Evolutionary conservation across 2,329 filamentous ascomycete species (phyloP).

Genomic region (Cercospora sp.): DNA sequence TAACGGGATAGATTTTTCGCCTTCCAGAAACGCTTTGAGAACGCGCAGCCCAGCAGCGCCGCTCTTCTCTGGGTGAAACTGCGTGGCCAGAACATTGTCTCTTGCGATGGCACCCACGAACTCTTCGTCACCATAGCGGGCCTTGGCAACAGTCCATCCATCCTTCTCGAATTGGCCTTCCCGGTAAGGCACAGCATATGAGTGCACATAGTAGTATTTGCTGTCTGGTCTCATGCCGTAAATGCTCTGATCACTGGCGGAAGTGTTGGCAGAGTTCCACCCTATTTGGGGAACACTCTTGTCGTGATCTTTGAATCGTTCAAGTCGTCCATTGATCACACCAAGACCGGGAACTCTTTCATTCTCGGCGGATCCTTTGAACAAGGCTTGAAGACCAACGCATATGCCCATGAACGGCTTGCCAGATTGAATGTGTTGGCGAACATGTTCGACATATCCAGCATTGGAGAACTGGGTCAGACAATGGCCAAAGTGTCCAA

Average conservation of each 20-base stretch:
- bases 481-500: constrained; percentile 97
- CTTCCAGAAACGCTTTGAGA: constrained; percentile 81
- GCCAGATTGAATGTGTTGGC: constrained; percentile 78
- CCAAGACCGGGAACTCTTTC: constrained; percentile 70
- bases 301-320: constrained; percentile 70
- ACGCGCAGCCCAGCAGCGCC: constrained; percentile 84
- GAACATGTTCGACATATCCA: constrained; percentile 80
- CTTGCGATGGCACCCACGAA: constrained; percentile 89
- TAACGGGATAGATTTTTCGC: constrained; percentile 60
- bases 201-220: constrained; percentile 99
- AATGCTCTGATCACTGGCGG: constrained; percentile 56
- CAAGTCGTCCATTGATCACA: constrained; percentile 68
- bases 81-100: constrained; percentile 83
- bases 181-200: constrained; percentile 79
- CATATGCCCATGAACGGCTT: constrained; percentile 99
- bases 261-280: constrained; percentile 86
- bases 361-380: constrained; percentile 81
- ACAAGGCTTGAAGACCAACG: constrained; percentile 88
- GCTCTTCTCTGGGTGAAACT: constrained; percentile 98
- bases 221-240: constrained; percentile 77
- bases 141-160: constrained; percentile 92
- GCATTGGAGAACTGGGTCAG: constrained; percentile 78
- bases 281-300: constrained; percentile 99
- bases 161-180: constrained; percentile 71
- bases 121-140: constrained; percentile 79